A percentile compares a stretch with the other conserved stretches of the same genome.
Evolutionary conservation across 2,329 filamentous ascomycete genomes (phyloP).

Genomic region (Neopestalotiopsis rosae): DNA sequence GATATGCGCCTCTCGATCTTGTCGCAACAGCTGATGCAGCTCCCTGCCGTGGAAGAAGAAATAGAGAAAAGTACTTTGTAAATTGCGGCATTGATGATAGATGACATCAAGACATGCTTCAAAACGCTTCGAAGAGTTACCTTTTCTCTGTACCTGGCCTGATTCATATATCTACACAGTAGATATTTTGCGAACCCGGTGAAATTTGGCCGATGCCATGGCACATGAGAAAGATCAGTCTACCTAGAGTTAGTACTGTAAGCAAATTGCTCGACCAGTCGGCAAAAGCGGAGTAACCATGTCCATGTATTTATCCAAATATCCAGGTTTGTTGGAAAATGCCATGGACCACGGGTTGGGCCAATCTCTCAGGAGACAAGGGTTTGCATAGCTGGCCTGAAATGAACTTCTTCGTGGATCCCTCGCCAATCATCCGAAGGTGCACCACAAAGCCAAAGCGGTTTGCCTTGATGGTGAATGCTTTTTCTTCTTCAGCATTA

Average conservation of each 20-base stretch:
- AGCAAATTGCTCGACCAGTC: conserved; percentile 1
- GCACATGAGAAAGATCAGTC: too few relatives aligned
- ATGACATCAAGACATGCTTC: too few relatives aligned
- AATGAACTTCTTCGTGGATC: background rate
- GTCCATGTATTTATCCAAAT: conserved; percentile 11
- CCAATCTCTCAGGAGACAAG: background rate
- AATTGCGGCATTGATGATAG: too few relatives aligned
- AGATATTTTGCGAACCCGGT: too few relatives aligned
- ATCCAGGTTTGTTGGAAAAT: background rate
- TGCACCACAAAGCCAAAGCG: background rate
- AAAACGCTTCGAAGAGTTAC: too few relatives aligned
- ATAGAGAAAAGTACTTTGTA: too few relatives aligned
- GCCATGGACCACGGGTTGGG: background rate
- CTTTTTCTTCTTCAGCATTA: background rate
- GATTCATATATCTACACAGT: too few relatives aligned
- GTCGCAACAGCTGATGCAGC: too few relatives aligned
- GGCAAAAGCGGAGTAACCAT: conserved; percentile 4
- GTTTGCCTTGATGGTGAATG: background rate
- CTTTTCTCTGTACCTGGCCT: too few relatives aligned
- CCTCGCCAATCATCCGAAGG: background rate
- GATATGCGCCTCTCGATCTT: too few relatives aligned
- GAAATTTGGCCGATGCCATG: too few relatives aligned
- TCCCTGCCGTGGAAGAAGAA: too few relatives aligned
- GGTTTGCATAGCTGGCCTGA: background rate
- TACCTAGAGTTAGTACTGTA: background rate